Percentiles rank a stretch among this genome's conserved stretches.
phyloP scores from a whole-genome alignment of 495 filamentous ascomycete genomes.

The Aspergillus avenaceus region DNA sequence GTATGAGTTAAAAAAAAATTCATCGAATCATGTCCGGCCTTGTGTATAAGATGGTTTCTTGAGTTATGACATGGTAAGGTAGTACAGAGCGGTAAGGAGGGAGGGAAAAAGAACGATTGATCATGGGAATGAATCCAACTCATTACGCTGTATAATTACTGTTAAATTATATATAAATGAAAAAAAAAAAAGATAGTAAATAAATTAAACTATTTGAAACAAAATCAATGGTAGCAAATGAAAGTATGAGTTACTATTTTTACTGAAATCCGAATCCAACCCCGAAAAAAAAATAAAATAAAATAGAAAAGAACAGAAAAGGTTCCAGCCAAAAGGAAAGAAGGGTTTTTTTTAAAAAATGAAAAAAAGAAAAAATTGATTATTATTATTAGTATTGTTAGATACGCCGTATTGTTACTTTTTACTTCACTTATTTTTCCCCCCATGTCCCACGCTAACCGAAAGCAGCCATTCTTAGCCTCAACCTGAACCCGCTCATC shows the following conservation, averaged over 20 bases:
- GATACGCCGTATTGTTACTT: too few relatives aligned
- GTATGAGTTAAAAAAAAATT: neutral
- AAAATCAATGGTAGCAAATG: too few relatives aligned
- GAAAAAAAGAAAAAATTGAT: too few relatives aligned
- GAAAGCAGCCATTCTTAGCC: conserved; percentile 41
- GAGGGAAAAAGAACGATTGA: neutral
- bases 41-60: neutral
- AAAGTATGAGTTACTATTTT: too few relatives aligned
- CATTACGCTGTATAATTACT: too few relatives aligned
- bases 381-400: neutral
- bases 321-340: neutral
- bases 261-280: too few relatives aligned
- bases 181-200: too few relatives aligned
- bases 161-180: too few relatives aligned
- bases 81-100: neutral
- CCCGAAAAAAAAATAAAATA: neutral
- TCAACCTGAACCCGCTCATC: conserved; percentile 30
- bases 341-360: too few relatives aligned
- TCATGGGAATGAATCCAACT: neutral
- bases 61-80: neutral
- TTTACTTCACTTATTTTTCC: neutral
- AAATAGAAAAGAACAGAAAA: neutral
- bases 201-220: too few relatives aligned
- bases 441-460: conserved; percentile 33
- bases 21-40: neutral